Conservation (phyloP, 2,329 filamentous ascomycete species). For the Raffaelea deltoideospora region DNA sequence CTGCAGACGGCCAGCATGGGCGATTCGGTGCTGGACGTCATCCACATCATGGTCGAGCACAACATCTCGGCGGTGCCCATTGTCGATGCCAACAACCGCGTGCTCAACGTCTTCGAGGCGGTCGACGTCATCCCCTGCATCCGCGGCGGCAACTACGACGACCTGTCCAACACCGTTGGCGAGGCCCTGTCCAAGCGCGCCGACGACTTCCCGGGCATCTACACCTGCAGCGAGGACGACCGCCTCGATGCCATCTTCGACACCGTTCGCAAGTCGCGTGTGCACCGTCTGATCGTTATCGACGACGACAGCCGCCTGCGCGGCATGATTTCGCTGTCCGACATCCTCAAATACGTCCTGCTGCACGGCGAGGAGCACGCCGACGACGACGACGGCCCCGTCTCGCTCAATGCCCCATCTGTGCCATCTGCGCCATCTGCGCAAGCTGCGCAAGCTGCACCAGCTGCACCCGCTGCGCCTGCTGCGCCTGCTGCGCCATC, state of each 20-base stretch:
- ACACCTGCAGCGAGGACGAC: conserved; percentile 86
- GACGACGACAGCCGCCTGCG: conserved; percentile 77
- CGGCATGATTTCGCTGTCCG: conserved; percentile 83
- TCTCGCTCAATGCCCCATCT: no score
- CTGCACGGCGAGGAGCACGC: conserved; percentile 56
- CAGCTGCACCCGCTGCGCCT: no score
- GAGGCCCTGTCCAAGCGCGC: conserved; percentile 77
- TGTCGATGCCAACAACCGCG: conserved; percentile 57
- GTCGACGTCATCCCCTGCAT: conserved; percentile 95
- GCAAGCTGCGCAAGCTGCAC: no score
- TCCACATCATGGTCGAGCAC: conserved; percentile 79
- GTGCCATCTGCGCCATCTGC: background rate
- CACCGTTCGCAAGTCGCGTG: conserved; percentile 85
- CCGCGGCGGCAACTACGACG: conserved; percentile 84
- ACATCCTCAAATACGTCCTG: conserved; percentile 91
- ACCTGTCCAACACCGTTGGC: conserved; percentile 71
- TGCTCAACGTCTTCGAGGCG: conserved; percentile 94
- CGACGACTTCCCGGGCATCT: conserved; percentile 90
- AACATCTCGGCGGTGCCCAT: conserved; percentile 95
- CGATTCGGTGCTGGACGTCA: conserved; percentile 83
- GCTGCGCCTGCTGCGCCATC: no score
- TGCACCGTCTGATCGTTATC: conserved; percentile 84
- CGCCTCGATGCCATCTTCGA: conserved; percentile 92
- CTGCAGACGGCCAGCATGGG: conserved; percentile 77
- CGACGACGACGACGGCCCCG: background rate